phyloP scores from a whole-genome alignment of 148 eudicot genomes.

The Vaccinium myrtillus region DNA sequence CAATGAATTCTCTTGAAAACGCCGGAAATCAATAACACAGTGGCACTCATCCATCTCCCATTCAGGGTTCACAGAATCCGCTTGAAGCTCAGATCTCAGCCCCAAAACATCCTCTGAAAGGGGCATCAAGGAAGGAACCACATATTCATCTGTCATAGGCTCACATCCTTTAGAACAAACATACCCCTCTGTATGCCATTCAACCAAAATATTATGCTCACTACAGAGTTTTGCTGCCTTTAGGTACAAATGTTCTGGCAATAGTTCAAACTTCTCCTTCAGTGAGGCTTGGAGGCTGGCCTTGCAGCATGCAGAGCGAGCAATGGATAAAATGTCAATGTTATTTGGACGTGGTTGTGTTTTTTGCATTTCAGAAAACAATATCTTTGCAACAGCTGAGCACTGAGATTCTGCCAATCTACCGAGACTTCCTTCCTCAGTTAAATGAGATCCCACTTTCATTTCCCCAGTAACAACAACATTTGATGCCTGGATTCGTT shows the following conservation, averaged over 20 bases:
- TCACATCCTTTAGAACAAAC: conserved; percentile 73
- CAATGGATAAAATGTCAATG: conserved; percentile 63
- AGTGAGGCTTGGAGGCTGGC: conserved; percentile 55
- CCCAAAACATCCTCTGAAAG: conserved; percentile 26
- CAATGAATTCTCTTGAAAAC: conserved; percentile 48
- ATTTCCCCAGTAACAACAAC: conserved; percentile 36
- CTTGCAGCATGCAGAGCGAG: conserved; percentile 78
- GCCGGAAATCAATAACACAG: conserved; percentile 59
- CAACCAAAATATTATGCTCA: conserved; percentile 61
- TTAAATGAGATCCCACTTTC: conserved; percentile 37
- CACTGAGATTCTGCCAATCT: conserved; percentile 73
- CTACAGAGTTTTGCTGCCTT: conserved; percentile 95
- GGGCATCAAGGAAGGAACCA: conserved; percentile 32
- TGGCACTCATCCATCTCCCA: conserved; percentile 95
- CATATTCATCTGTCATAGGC: conserved; percentile 28
- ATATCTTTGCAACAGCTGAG: conserved; percentile 64
- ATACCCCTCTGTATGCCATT: conserved; percentile 84
- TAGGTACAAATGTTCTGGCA: conserved; percentile 80
- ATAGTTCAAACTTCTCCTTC: conserved; percentile 71
- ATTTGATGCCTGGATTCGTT: conserved; percentile 56
- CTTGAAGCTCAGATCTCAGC: conserved; percentile 21
- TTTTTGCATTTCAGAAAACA: conserved; percentile 66
- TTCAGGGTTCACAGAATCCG: conserved; percentile 33
- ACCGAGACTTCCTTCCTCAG: conserved; percentile 57
- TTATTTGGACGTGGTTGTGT: conserved; percentile 80